Base-by-base conservation (phyloP, 176 grass and related monocot species). In the Coix lacrymajobi region DNA sequence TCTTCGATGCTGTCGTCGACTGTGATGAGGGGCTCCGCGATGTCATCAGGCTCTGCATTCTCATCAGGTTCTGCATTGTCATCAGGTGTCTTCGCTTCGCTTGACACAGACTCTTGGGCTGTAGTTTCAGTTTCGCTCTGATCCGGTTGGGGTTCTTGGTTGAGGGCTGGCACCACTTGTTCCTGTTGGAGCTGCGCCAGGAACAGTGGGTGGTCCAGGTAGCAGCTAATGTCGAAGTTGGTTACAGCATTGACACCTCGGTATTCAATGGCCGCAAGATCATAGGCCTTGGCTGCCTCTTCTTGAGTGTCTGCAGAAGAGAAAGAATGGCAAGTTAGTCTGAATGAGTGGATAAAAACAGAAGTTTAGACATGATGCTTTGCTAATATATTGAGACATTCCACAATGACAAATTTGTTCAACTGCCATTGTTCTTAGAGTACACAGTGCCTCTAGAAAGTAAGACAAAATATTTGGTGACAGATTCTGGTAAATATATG, bases 281-380 rank as follows among this genome's bases (percentile, higher is more conserved):
- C 96, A 78, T 98, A 98, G 19, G 96, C 96, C 85, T 90, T 90
- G 26, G 96, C 96, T 66, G 93, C 96, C 85, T 93, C 96, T 74
- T 95, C 96, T 88, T 98, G 84, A 39, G 93, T 98, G 78, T 86
- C 96, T 98, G 84, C 49, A 51, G 4, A 40, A 62, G 41, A 67
- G 60, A 76, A 28, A 3, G 11, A 62, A 71, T 28, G 11, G 7
- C 54, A 48, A 71, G 32, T 51, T 76, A 30, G 4, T 79, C 12
- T 38, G 39, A 62, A 31, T 69, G 14, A 64, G 28, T 30, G 70
- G 19, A 56, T 6, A 76, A 71, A 39, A 26, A 12, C 2, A 0
- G 1, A 22, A 68, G 15, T 73, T 33, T 13, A 9, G 17, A 43
- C 5, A 26, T 70, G 39, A 44, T 43, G 67, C 2, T 11, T 43